These are phyloP conservation scores for Cryoendolithus antarcticus DNA, from an alignment of 2,329 filamentous ascomycete species.

Conservation along the genomic window DNA sequence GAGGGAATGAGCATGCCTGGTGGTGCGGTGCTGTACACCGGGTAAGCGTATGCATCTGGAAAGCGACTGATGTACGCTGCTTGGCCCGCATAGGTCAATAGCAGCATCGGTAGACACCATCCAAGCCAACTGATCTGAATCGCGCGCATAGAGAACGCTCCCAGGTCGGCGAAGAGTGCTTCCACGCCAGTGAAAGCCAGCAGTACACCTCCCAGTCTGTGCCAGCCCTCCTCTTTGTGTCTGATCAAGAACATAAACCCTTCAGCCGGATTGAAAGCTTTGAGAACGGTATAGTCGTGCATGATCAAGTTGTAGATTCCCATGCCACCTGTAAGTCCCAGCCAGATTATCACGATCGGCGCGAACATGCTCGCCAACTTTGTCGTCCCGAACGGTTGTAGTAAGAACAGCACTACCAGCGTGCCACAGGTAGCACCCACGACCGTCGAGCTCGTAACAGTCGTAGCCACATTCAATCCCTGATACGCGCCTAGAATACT, in stretches of 20 bases:
- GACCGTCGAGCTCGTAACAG: conserved; percentile 45
- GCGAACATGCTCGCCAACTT: conserved; percentile 51
- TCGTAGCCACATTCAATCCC: conserved; percentile 41
- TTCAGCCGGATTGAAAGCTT: conserved; percentile 43
- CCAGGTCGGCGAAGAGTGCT: conserved; percentile 65
- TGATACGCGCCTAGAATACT: conserved; percentile 59
- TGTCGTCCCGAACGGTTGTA: conserved; percentile 54
- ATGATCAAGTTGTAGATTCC: conserved; percentile 47
- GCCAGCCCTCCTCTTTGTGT: conserved; percentile 50
- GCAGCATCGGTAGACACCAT: conserved; percentile 50
- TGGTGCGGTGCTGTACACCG: conserved; percentile 60
- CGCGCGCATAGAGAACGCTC: conserved; percentile 52
- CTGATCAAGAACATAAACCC: conserved; percentile 49
- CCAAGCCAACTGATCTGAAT: conserved; percentile 63
- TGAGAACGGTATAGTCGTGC: conserved; percentile 38
- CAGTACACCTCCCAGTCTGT: conserved; percentile 52
- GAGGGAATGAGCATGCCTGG: conserved; percentile 56
- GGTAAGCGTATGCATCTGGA: conserved; percentile 53
- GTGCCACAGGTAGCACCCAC: conserved; percentile 54
- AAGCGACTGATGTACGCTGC: conserved; percentile 56
- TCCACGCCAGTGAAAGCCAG: conserved; percentile 70
- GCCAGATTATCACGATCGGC: conserved; percentile 56
- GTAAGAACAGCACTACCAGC: conserved; percentile 48
- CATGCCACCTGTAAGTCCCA: conserved; percentile 49
- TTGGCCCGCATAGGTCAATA: conserved; percentile 59